Conservation (phyloP, 1,284 basidiomycete species). For the Volvariella volvacea region DNA sequence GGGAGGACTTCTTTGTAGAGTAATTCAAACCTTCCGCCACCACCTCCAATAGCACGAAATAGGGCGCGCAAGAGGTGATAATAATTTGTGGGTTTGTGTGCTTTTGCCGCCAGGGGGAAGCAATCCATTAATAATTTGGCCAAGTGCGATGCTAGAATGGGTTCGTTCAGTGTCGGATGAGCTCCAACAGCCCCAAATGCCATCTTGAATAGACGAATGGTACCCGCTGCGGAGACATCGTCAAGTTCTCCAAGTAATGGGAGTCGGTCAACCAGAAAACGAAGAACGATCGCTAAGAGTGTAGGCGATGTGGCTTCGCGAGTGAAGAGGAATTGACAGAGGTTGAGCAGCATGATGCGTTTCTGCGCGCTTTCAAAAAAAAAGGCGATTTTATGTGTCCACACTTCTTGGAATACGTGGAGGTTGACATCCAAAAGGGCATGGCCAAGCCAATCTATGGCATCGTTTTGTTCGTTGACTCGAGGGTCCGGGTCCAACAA, state of each 20-base stretch:
- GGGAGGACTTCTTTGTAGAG: constrained; percentile 97
- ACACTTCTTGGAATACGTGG: constrained; percentile 92
- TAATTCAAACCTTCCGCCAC: constrained; percentile 90
- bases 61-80: constrained; percentile 92
- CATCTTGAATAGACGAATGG: constrained; percentile 94
- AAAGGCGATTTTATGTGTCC: constrained; percentile 86
- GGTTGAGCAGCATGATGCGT: constrained; percentile 77
- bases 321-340: constrained; percentile 84
- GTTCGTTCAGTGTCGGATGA: constrained; percentile 80
- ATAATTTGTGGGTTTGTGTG: constrained; percentile 88
- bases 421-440: constrained; percentile 80
- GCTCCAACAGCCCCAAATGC: constrained; percentile 87
- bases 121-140: constrained; percentile 96
- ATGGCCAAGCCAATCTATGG: constrained; percentile 80
- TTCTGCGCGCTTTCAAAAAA: constrained; percentile 79
- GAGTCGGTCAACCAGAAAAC: constrained; percentile 81
- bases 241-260: constrained; percentile 84
- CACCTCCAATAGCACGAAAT: constrained; percentile 95
- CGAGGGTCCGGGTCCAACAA: constrained; percentile 81
- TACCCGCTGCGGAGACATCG: constrained; percentile 73
- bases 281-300: constrained; percentile 88
- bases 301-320: constrained; percentile 85
- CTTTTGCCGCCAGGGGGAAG: constrained; percentile 90
- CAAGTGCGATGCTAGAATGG: constrained; percentile 88
- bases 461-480: constrained; percentile 71